Conservation (phyloP, 495 filamentous ascomycete genomes). For the Talaromyces stipitatus region DNA sequence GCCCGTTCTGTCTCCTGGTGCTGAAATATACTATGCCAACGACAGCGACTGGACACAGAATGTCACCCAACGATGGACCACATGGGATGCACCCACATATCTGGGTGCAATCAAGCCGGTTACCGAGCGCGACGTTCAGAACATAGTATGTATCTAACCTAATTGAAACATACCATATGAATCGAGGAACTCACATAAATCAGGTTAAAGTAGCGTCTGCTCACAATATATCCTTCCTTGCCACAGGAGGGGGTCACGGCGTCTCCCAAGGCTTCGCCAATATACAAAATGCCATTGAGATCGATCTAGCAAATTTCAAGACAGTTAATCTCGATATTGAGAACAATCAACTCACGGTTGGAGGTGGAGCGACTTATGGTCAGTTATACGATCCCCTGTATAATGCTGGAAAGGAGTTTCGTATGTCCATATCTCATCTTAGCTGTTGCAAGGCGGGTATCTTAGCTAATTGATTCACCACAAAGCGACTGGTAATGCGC, state of each 20-base stretch:
- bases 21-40: background rate
- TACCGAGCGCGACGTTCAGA: conserved; percentile 17
- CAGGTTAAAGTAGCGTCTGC: conserved; percentile 16
- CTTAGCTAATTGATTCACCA: background rate
- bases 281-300: conserved; percentile 17
- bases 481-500: conserved; percentile 16
- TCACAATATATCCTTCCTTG: conserved; percentile 25
- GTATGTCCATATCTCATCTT: conserved; percentile 13
- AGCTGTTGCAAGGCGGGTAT: background rate
- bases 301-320: conserved; percentile 25
- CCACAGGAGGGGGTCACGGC: conserved; percentile 25
- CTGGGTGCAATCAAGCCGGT: conserved; percentile 19
- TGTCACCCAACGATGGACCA: conserved; percentile 11
- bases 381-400: conserved; percentile 16
- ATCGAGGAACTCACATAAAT: background rate
- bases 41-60: background rate
- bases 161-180: background rate
- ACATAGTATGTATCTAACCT: conserved; percentile 13
- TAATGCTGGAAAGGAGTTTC: conserved; percentile 21
- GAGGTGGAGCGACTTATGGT: conserved; percentile 9
- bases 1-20: background rate
- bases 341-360: conserved; percentile 14
- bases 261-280: conserved; percentile 11
- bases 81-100: conserved; percentile 16
- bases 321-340: conserved; percentile 9